Conservation (phyloP, 2,329 filamentous ascomycete genomes). For the Botrytis paeoniae region DNA sequence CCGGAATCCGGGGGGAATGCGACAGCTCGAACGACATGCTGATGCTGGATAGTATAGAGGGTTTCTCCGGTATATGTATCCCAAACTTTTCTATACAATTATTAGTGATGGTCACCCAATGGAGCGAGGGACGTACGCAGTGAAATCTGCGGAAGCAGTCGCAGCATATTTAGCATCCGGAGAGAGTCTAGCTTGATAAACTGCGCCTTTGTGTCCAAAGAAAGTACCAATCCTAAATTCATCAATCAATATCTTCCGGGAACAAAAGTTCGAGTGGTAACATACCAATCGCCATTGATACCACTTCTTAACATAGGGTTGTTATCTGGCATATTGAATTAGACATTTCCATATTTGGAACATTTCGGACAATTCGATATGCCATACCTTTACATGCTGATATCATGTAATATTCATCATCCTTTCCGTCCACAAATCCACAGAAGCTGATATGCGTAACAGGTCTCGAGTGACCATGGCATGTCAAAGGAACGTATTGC, state of each 20-base stretch:
- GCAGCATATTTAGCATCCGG: conserved; percentile 84
- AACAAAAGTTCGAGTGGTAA: conserved; percentile 15
- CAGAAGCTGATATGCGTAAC: conserved; percentile 74
- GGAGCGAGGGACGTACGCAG: conserved; percentile 59
- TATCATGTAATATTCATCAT: conserved; percentile 70
- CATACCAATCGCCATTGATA: conserved; percentile 86
- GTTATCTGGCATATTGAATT: conserved; percentile 61
- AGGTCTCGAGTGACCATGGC: conserved; percentile 71
- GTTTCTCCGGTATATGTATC: conserved; percentile 92
- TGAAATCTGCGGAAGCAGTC: conserved; percentile 94
- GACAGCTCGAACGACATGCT: conserved; percentile 91
- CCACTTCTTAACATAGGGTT: conserved; percentile 98
- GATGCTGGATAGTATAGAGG: conserved; percentile 81
- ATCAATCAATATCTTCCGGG: conserved; percentile 25
- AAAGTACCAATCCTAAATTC: conserved; percentile 81
- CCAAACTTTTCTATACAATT: conserved; percentile 78
- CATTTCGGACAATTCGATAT: background rate
- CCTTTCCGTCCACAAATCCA: conserved; percentile 48
- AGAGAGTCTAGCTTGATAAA: conserved; percentile 92
- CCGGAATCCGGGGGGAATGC: conserved; percentile 81
- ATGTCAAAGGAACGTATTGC: conserved; percentile 62
- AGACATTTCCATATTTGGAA: background rate
- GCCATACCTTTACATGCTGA: conserved; percentile 65
- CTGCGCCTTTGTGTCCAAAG: conserved; percentile 95
- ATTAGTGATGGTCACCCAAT: conserved; percentile 35